Evolutionary conservation across 768 basidiomycete species (phyloP).

Genomic region (Suillus hirtellus): DNA sequence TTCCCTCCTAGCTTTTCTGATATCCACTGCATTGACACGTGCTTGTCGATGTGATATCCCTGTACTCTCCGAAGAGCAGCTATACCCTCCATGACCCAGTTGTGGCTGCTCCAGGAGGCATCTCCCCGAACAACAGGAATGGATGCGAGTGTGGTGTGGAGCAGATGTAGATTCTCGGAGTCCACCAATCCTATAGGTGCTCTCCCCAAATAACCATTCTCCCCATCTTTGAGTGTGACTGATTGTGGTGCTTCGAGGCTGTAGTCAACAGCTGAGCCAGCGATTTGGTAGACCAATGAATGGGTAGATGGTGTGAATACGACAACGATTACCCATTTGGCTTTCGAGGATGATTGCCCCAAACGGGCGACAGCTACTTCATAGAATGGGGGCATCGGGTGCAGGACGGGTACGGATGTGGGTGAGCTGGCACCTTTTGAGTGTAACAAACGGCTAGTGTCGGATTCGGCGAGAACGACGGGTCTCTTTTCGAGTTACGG

Average conservation of each 20-base stretch:
- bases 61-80: slow-evolving; percentile 28
- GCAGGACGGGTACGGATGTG: slow-evolving; percentile 9
- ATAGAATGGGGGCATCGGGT: slow-evolving; percentile 34
- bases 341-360: slow-evolving; percentile 20
- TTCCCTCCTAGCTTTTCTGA: slow-evolving; percentile 28
- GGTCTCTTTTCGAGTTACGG: slow-evolving; percentile 23
- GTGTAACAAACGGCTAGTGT: background rate
- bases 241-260: slow-evolving; percentile 34
- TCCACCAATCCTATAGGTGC: slow-evolving; percentile 27
- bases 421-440: slow-evolving; percentile 4
- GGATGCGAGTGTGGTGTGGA: slow-evolving; percentile 30
- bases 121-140: slow-evolving; percentile 29
- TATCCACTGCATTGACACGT: slow-evolving; percentile 31
- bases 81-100: slow-evolving; percentile 36
- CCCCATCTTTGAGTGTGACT: slow-evolving; percentile 32
- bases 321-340: slow-evolving; percentile 30
- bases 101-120: slow-evolving; percentile 28
- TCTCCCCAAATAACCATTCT: slow-evolving; percentile 28
- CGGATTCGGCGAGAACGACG: background rate
- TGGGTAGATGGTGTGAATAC: slow-evolving; percentile 29
- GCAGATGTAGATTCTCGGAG: slow-evolving; percentile 28
- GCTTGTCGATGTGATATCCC: slow-evolving; percentile 31
- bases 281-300: slow-evolving; percentile 34
- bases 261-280: slow-evolving; percentile 29
- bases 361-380: slow-evolving; percentile 33